Evolutionary conservation across 2,329 filamentous ascomycete species (phyloP).

Genomic region (Coniochaeta sp.): DNA sequence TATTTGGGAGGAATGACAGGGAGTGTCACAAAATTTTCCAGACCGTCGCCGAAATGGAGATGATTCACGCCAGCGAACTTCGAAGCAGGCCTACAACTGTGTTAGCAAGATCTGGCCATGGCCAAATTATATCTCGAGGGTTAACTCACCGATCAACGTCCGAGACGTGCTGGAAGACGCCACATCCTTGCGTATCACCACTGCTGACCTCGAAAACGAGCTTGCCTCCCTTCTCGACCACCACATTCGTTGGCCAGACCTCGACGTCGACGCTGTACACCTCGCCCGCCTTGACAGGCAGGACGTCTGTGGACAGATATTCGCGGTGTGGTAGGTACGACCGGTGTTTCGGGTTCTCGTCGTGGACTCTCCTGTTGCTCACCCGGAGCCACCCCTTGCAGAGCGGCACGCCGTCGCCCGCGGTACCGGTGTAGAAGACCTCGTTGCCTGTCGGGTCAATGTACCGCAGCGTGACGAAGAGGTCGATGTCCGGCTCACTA

Average conservation of each 20-base stretch:
- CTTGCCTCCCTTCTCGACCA: constrained; percentile 39
- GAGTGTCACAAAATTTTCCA: constrained; percentile 43
- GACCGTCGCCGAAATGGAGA: constrained; percentile 40
- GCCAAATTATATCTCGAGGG: not conserved
- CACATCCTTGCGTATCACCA: constrained; percentile 52
- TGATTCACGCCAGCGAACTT: constrained; percentile 54
- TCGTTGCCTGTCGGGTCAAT: constrained; percentile 46
- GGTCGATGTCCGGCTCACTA: constrained; percentile 45
- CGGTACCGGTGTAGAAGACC: constrained; percentile 57
- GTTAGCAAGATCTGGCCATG: not conserved
- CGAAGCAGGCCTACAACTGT: constrained; percentile 13
- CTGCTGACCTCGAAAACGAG: constrained; percentile 47
- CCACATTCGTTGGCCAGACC: constrained; percentile 57
- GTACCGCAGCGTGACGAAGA: constrained; percentile 57
- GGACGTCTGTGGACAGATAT: constrained; percentile 49
- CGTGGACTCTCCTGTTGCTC: constrained; percentile 45
- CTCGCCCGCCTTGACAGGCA: constrained; percentile 43
- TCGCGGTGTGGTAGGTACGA: constrained; percentile 49
- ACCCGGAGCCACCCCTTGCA: constrained; percentile 58
- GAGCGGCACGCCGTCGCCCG: constrained; percentile 54
- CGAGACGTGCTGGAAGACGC: constrained; percentile 46
- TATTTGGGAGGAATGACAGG: constrained; percentile 32
- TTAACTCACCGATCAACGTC: constrained; percentile 34
- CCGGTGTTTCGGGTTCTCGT: constrained; percentile 40
- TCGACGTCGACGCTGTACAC: constrained; percentile 55